Conservation (phyloP, 371 early-diverging fungal genomes). For the Syncephalis plumigaleata region DNA sequence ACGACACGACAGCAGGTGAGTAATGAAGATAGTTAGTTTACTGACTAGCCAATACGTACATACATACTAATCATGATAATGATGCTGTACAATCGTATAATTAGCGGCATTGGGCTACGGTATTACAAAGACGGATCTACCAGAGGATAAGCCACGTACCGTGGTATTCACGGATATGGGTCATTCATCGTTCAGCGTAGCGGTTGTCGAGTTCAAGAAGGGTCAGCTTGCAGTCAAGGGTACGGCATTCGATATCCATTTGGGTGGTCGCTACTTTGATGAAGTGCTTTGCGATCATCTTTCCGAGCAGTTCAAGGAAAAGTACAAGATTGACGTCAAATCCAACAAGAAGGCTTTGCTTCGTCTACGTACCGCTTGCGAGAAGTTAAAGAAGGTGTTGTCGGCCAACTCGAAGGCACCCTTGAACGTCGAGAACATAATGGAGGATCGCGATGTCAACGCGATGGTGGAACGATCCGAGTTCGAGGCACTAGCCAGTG, state of each 20-base stretch:
- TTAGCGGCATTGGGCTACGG: conserved; percentile 83
- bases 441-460: conserved; percentile 85
- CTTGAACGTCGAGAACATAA: conserved; percentile 84
- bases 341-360: conserved; percentile 79
- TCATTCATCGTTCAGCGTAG: conserved; percentile 77
- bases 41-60: conserved; percentile 91
- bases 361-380: conserved; percentile 80
- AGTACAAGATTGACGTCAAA: conserved; percentile 87
- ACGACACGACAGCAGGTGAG: conserved; percentile 83
- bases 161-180: conserved; percentile 93
- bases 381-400: conserved; percentile 92
- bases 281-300: conserved; percentile 65
- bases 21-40: conserved; percentile 39
- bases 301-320: conserved; percentile 72
- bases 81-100: no score
- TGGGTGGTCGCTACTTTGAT: conserved; percentile 92
- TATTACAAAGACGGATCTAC: conserved; percentile 92
- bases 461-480: conserved; percentile 66
- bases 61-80: conserved; percentile 69
- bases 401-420: conserved; percentile 84
- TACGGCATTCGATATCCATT: conserved; percentile 76
- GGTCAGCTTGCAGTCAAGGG: conserved; percentile 85
- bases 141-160: conserved; percentile 83
- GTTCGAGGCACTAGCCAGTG: conserved; percentile 67
- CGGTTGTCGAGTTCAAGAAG: conserved; percentile 83